Evolutionary conservation across 371 early-diverging fungal genomes (phyloP).

Genomic region (Mucor piriformis): DNA sequence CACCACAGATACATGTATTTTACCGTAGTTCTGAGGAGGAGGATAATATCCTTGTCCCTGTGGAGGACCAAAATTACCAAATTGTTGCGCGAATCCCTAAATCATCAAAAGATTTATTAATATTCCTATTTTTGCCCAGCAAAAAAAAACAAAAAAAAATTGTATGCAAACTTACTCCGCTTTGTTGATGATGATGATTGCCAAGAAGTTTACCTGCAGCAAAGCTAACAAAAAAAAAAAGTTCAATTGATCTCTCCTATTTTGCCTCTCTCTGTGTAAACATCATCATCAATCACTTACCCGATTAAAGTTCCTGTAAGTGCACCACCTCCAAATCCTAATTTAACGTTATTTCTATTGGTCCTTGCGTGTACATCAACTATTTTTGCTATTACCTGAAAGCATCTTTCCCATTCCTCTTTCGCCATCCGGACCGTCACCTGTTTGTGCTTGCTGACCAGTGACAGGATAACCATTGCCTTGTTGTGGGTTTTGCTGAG

Average conservation of each 20-base stretch:
- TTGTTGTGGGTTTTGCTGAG: not conserved
- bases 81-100: not conserved
- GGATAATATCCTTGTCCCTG: constrained; percentile 2
- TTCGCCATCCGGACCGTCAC: constrained; percentile 2
- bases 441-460: not conserved
- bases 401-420: constrained; percentile 19
- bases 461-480: not conserved
- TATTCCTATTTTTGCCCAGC: not conserved
- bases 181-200: constrained; percentile 2
- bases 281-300: not conserved
- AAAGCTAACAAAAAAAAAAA: constrained; percentile 3
- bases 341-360: no score
- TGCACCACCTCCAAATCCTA: constrained; percentile 27
- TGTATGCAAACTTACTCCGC: constrained; percentile 4
- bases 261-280: not conserved
- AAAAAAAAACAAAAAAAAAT: no score
- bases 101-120: not conserved
- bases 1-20: no score
- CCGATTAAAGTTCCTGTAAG: constrained; percentile 24
- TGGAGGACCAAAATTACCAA: constrained; percentile 1
- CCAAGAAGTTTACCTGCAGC: constrained; percentile 25
- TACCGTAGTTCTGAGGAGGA: not conserved
- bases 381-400: constrained; percentile 11
- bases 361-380: no score
- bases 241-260: not conserved